These are phyloP conservation scores for Alternaria triticimaculans DNA, from an alignment of 2,329 filamentous ascomycete genomes.

Conservation along the genomic window DNA sequence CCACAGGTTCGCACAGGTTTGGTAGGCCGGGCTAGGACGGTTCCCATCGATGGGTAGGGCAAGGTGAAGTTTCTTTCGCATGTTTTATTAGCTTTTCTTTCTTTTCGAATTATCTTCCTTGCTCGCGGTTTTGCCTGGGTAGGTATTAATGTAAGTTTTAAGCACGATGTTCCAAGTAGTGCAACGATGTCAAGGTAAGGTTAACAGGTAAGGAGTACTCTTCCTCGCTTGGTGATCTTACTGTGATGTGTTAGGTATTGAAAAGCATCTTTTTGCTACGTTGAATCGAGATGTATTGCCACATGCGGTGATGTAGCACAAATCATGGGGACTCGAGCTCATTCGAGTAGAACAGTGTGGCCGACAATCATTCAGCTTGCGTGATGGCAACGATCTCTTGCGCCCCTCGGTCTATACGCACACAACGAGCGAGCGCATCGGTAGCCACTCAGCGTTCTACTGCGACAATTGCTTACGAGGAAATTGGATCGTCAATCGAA, in stretches of 20 bases:
- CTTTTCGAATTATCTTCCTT: slow-evolving; percentile 4
- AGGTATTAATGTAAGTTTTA: slow-evolving; percentile 38
- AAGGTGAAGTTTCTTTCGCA: slow-evolving; percentile 29
- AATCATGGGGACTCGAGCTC: no score
- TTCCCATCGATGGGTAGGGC: slow-evolving; percentile 27
- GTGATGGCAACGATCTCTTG: no score
- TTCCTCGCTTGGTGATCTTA: slow-evolving; percentile 40
- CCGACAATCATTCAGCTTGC: no score
- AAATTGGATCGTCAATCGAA: no score
- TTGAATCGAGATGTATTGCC: no score
- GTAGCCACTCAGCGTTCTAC: no score
- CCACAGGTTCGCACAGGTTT: neutral
- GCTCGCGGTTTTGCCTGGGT: slow-evolving; percentile 16
- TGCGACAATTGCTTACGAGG: no score
- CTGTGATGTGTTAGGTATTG: slow-evolving; percentile 11
- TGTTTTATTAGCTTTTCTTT: slow-evolving; percentile 24
- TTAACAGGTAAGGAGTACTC: slow-evolving; percentile 35
- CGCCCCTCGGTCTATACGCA: no score
- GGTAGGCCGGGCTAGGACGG: neutral
- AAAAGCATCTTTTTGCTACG: neutral
- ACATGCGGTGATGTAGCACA: no score
- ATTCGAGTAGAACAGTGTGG: no score
- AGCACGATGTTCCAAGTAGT: neutral
- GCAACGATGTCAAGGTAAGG: slow-evolving; percentile 32
- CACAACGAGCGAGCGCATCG: no score